phyloP scores from a whole-genome alignment of 2,329 filamentous ascomycete genomes.

The Ophiognomonia clavigignenti-juglandacearum region DNA sequence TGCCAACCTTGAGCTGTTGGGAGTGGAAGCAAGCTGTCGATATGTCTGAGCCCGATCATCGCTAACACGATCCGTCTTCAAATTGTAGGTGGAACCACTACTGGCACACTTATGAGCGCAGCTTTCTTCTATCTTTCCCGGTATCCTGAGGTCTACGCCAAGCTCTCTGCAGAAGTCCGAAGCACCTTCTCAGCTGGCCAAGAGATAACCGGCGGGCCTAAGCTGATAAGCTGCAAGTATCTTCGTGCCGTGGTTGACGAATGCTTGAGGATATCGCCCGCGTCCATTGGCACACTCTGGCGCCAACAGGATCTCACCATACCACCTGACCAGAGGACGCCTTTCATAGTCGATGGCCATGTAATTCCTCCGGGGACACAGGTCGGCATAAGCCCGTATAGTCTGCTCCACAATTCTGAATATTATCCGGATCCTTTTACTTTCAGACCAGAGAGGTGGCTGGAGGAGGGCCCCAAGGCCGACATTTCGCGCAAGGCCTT shows the following conservation, averaged over 20 bases:
- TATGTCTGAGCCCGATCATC: too few species aligned
- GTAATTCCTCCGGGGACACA: background rate
- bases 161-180: constrained; percentile 8
- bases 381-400: background rate
- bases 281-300: background rate
- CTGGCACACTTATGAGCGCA: background rate
- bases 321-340: background rate
- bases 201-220: constrained; percentile 3
- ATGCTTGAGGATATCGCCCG: constrained; percentile 7
- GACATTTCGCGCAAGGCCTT: background rate
- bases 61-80: background rate
- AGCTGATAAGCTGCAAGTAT: constrained; percentile 1
- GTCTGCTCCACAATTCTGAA: background rate
- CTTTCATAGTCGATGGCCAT: background rate
- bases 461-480: background rate
- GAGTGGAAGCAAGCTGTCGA: too few species aligned
- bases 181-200: background rate
- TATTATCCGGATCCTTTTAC: background rate
- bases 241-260: constrained; percentile 4
- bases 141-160: constrained; percentile 1
- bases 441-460: background rate
- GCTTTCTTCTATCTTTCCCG: constrained; percentile 14
- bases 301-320: constrained; percentile 2
- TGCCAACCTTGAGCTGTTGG: too few species aligned
- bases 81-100: constrained; percentile 6